These are phyloP conservation scores for Zygoascus meyerae DNA, from an alignment of 1,139 yeast species.

Conservation along the genomic window DNA sequence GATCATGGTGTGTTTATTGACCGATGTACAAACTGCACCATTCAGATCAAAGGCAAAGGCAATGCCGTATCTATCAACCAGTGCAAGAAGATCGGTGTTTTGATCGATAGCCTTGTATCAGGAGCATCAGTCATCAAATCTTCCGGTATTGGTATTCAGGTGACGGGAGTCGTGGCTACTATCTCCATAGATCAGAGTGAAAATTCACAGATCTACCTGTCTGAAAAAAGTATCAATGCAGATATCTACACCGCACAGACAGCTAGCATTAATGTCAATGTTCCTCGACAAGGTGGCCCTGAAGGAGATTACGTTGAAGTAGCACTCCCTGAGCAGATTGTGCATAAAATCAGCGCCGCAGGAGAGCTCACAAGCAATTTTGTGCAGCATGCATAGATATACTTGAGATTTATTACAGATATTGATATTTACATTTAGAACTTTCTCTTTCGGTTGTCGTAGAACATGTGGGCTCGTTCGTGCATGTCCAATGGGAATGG, in stretches of 20 bases:
- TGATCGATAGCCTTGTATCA: conserved; percentile 78
- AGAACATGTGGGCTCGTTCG: conserved; percentile 94
- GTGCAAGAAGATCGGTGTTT: conserved; percentile 65
- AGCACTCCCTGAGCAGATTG: conserved; percentile 85
- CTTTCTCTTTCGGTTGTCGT: conserved; percentile 54
- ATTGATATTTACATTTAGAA: conserved; percentile 8
- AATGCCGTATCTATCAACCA: conserved; percentile 80
- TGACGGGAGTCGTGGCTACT: conserved; percentile 73
- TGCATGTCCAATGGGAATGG: conserved; percentile 83
- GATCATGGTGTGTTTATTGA: conserved; percentile 88
- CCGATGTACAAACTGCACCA: conserved; percentile 62
- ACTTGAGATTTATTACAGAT: conserved; percentile 1
- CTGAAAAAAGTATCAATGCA: conserved; percentile 60
- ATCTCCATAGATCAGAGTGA: conserved; percentile 85
- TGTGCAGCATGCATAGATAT: conserved; percentile 46
- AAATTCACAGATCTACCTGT: conserved; percentile 74
- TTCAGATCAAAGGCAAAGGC: conserved; percentile 86
- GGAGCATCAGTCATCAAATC: conserved; percentile 87
- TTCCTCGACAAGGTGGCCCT: conserved; percentile 54
- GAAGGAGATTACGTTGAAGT: conserved; percentile 64
- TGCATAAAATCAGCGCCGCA: conserved; percentile 50
- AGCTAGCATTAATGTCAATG: conserved; percentile 76
- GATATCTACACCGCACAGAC: conserved; percentile 80
- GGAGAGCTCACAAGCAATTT: conserved; percentile 42
- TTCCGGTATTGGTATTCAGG: conserved; percentile 75